Conservation (phyloP, 2,329 filamentous ascomycete species). For the Colletotrichum lupini region DNA sequence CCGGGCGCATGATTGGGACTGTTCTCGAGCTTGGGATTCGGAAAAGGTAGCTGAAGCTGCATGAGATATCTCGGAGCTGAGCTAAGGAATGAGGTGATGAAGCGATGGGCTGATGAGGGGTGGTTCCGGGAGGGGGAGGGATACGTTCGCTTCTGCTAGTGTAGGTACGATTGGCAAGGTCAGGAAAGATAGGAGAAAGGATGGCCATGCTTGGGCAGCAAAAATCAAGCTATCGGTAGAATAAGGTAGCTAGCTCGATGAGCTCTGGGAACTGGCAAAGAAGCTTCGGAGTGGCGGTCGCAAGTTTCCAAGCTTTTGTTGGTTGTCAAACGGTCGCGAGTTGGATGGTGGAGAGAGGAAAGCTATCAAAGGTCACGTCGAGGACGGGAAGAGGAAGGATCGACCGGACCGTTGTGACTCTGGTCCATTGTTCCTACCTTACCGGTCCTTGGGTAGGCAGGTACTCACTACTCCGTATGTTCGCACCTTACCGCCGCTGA, state of each 20-base stretch:
- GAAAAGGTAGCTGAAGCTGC: neutral
- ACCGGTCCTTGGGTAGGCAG: neutral
- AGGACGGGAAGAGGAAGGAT: slow-evolving; percentile 4
- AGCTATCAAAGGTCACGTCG: neutral
- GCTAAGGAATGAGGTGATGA: slow-evolving; percentile 1
- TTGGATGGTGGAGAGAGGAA: neutral
- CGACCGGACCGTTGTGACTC: slow-evolving; percentile 6
- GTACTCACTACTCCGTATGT: too few relatives aligned
- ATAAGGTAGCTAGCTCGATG: neutral
- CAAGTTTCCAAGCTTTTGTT: neutral
- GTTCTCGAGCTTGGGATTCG: neutral
- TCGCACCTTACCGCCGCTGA: neutral
- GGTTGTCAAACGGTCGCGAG: neutral
- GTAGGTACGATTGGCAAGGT: neutral
- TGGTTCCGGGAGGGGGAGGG: neutral
- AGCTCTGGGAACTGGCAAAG: neutral
- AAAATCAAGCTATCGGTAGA: neutral
- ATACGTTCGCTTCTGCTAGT: neutral
- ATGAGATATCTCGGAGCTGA: slow-evolving; percentile 16
- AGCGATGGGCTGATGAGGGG: neutral
- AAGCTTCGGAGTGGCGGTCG: neutral
- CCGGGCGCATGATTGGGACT: neutral
- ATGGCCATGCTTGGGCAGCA: neutral
- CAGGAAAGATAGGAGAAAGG: neutral
- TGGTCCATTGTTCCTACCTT: slow-evolving; percentile 4